These are phyloP conservation scores for Corymbia calophylla DNA, from an alignment of 441 rosid species.

Conservation along the genomic window DNA sequence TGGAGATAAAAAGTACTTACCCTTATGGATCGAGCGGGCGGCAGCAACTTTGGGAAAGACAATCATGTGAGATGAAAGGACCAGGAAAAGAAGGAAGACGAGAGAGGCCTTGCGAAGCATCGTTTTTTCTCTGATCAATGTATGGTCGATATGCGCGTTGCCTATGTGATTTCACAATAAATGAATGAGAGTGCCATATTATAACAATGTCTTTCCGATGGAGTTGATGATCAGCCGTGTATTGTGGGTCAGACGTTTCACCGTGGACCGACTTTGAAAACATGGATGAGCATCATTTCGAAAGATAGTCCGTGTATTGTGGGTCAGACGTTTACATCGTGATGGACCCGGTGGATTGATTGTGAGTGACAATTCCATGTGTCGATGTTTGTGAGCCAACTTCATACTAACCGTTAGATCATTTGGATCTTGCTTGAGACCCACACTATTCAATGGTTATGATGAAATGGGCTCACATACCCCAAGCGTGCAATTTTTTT, in stretches of 20 bases:
- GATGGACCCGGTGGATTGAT: neutral
- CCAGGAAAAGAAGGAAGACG: neutral
- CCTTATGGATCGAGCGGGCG: fast-evolving
- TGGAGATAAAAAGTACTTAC: neutral
- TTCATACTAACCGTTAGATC: neutral
- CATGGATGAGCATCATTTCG: neutral
- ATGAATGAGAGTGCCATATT: neutral
- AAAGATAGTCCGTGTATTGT: neutral
- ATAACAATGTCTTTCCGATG: too few relatives aligned
- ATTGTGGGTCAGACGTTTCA: neutral
- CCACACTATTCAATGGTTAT: neutral
- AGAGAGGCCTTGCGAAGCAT: neutral
- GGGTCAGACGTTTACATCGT: too few relatives aligned
- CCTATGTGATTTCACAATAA: too few relatives aligned
- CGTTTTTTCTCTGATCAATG: neutral
- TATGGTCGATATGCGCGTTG: neutral
- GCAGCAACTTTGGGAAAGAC: neutral
- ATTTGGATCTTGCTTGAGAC: neutral
- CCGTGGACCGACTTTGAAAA: neutral
- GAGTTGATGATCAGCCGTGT: neutral
- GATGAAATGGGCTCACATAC: neutral
- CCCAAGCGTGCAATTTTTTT: fast-evolving
- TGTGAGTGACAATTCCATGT: neutral
- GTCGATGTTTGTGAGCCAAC: neutral
- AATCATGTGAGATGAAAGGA: neutral